Base-by-base conservation (phyloP, 2,329 filamentous ascomycete genomes). In the Diplodia seriata region DNA sequence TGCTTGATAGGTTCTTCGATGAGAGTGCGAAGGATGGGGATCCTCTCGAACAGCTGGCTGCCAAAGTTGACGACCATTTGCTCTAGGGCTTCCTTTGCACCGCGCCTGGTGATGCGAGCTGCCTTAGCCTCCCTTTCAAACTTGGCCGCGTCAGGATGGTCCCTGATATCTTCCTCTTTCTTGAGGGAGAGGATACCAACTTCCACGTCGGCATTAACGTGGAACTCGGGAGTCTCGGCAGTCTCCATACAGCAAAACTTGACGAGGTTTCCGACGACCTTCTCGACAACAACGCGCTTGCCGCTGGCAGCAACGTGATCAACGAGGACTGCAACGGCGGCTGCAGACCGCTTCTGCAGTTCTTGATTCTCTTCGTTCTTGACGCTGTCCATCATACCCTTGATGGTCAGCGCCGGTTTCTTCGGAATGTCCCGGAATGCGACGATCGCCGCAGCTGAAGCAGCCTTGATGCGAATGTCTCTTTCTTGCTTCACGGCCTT, bases 181-280 rank as follows among this genome's bases (percentile, higher is more conserved):
- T 94, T 92, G 78, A 99, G 89, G 0, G 95, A 98, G 18, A 99
- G 81, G 67, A 99, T 95, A 15, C 90, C 90, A 71, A 89, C 89
- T 55, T 90, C 91, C 74, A 96, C 90, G 53, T 84, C 78, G 1
- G 91, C 91, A 74, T 98, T 95, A 33, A 91, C 90, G 4, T 90
- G 88, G 77, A 98, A 98, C 75, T 98, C 95, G 0, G 95, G 95
- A 0, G 96, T 99, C 78, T 99, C 96, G 0, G 95, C 94, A 1
- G 96, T 97, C 77, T 99, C 95, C 74, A 97, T 93, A 75, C 95
- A 99, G 71, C 93, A 97, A 80, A 97, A 99, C 76, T 97, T 98
- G 81, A 97, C 92, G 64, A 99, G 81, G 75, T 99, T 99, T 56
- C 92, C 90, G 33, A 98, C 94, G 15, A 99, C 91, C 81, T 99